These are phyloP conservation scores for Quaeritorhiza haematococci DNA, from an alignment of 371 early-diverging fungal species.

Conservation along the genomic window DNA sequence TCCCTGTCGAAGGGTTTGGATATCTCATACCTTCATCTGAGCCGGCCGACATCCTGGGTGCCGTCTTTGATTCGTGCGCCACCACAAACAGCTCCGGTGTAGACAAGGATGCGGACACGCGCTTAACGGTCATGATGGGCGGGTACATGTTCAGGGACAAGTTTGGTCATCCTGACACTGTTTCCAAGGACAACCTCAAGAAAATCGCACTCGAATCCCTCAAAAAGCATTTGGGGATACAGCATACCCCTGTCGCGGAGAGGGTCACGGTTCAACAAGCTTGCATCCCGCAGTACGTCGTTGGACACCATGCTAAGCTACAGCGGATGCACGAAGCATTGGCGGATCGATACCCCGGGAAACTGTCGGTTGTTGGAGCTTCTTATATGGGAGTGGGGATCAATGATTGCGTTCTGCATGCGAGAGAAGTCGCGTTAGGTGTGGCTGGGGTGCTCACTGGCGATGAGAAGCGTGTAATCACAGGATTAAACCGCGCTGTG, in stretches of 20 bases:
- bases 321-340: slow-evolving; percentile 51
- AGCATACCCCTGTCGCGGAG: slow-evolving; percentile 42
- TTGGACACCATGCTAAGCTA: slow-evolving; percentile 72
- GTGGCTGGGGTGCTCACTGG: not conserved
- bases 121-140: slow-evolving; percentile 89
- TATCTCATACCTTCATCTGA: slow-evolving; percentile 73
- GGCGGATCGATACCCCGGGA: slow-evolving; percentile 40
- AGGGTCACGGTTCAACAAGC: slow-evolving; percentile 55
- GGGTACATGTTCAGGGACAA: slow-evolving; percentile 66
- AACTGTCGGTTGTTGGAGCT: slow-evolving; percentile 72
- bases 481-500: too few relatives aligned
- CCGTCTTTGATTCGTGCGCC: slow-evolving; percentile 85
- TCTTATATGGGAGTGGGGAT: slow-evolving; percentile 83
- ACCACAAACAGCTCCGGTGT: slow-evolving; percentile 65
- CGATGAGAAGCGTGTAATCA: too few relatives aligned
- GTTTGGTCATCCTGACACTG: slow-evolving; percentile 26
- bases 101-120: slow-evolving; percentile 42
- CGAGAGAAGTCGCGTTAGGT: slow-evolving; percentile 50
- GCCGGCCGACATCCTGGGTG: slow-evolving; percentile 59
- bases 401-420: slow-evolving; percentile 76
- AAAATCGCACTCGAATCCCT: not conserved
- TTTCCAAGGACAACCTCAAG: not conserved
- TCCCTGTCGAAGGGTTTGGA: slow-evolving; percentile 77
- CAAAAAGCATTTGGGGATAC: slow-evolving; percentile 8
- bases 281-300: slow-evolving; percentile 89